These are phyloP conservation scores for Colletotrichum somersetense DNA, from an alignment of 2,329 filamentous ascomycete genomes.

Conservation along the genomic window DNA sequence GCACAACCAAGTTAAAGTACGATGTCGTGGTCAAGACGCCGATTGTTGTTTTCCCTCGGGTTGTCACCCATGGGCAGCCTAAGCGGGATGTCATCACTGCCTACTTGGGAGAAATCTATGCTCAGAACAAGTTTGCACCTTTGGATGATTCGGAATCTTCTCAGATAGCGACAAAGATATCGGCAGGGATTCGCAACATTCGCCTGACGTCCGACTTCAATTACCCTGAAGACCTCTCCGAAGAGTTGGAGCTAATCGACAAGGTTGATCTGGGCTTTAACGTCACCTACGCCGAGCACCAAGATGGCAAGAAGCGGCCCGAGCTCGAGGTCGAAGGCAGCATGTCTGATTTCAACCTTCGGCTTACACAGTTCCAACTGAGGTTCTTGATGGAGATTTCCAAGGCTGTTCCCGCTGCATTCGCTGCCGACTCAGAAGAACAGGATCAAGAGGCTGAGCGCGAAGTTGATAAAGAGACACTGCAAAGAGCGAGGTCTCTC, in stretches of 20 bases:
- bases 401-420: conserved; percentile 87
- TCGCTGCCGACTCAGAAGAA: conserved; percentile 79
- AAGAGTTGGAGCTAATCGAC: conserved; percentile 96
- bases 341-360: conserved; percentile 93
- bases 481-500: conserved; percentile 58
- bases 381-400: conserved; percentile 91
- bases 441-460: conserved; percentile 80
- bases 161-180: conserved; percentile 87
- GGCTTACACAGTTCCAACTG: conserved; percentile 90
- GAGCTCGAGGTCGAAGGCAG: conserved; percentile 92
- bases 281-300: conserved; percentile 92
- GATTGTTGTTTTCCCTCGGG: conserved; percentile 92
- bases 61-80: conserved; percentile 76
- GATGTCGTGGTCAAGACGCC: conserved; percentile 94
- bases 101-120: conserved; percentile 97
- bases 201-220: conserved; percentile 90
- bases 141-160: conserved; percentile 81
- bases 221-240: conserved; percentile 77
- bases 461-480: conserved; percentile 73
- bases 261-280: conserved; percentile 95
- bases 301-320: conserved; percentile 79
- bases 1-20: conserved; percentile 90
- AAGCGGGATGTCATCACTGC: conserved; percentile 89
- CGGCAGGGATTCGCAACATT: conserved; percentile 91
- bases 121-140: conserved; percentile 90